Evolutionary conservation across 2,329 filamentous ascomycete genomes (phyloP).

Genomic region (Colletotrichum higginsianum): DNA sequence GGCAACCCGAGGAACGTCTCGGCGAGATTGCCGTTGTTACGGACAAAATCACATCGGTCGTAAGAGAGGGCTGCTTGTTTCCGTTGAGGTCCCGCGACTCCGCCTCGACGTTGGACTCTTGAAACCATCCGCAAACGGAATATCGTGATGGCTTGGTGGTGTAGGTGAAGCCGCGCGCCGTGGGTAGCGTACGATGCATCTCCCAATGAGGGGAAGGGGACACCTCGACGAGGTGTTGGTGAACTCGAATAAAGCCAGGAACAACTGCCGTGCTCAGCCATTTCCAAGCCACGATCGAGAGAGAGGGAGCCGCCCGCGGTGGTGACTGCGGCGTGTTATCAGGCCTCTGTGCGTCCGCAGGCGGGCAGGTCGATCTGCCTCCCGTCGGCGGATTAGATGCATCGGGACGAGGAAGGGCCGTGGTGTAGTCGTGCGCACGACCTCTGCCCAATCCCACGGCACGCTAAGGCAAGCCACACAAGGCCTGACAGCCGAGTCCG

Average conservation of each 20-base stretch:
- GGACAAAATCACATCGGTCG: not conserved
- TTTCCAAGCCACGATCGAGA: not conserved
- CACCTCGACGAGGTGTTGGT: not conserved
- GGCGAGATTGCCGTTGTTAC: not conserved
- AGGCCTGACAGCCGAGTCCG: not conserved
- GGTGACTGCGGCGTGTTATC: not conserved
- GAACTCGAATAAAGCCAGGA: not conserved
- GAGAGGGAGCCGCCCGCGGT: not conserved
- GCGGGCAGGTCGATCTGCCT: not conserved
- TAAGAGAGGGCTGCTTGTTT: not conserved
- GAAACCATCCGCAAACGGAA: slow-evolving; percentile 20
- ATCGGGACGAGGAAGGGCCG: not conserved
- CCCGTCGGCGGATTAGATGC: not conserved
- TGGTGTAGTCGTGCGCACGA: not conserved
- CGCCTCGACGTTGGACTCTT: slow-evolving; percentile 6
- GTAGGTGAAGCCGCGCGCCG: not conserved
- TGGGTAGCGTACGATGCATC: not conserved
- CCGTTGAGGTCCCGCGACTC: not conserved
- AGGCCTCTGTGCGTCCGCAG: not conserved
- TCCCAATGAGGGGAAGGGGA: not conserved
- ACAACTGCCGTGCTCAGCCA: slow-evolving; percentile 12
- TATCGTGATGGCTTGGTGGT: not conserved
- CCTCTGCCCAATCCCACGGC: not conserved
- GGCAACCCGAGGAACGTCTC: not conserved
- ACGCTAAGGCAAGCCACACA: not conserved